Percentiles rank a stretch among this genome's conserved stretches.
Evolutionary conservation across 345 rosid genomes (phyloP).

Genomic region (Pistacia integerrima): DNA sequence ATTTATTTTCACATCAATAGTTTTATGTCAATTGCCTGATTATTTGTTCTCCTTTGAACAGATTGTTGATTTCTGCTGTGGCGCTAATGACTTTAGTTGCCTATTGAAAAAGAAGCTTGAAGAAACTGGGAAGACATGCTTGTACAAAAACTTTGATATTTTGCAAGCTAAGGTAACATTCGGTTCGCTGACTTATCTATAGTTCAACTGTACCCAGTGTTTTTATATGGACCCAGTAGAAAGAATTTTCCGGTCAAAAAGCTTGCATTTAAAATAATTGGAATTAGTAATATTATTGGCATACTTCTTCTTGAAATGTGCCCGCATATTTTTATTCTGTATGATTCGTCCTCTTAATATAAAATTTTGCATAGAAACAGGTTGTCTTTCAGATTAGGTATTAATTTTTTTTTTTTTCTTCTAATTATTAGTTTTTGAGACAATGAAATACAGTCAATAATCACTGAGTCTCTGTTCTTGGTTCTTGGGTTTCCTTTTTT

Average conservation of each 20-base stretch:
- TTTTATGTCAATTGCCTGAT: not conserved
- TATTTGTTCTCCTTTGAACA: slow-evolving; percentile 38
- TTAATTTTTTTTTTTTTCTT: not conserved
- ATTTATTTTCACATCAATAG: not conserved
- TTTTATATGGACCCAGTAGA: too few species aligned
- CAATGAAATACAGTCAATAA: slow-evolving; percentile 3
- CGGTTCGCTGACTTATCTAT: not conserved
- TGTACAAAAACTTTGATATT: slow-evolving; percentile 71
- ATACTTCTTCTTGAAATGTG: too few species aligned
- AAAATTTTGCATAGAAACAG: not conserved
- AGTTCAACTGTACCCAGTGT: not conserved
- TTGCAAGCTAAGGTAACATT: slow-evolving; percentile 71
- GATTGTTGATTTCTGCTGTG: slow-evolving; percentile 97
- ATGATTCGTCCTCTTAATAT: not conserved
- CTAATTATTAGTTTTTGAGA: not conserved
- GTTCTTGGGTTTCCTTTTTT: not conserved
- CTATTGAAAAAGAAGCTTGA: slow-evolving; percentile 80
- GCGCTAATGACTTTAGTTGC: slow-evolving; percentile 91
- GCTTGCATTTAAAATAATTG: not conserved
- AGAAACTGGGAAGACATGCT: slow-evolving; percentile 82
- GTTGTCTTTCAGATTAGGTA: not conserved
- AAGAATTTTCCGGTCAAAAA: not conserved
- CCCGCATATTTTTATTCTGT: not conserved
- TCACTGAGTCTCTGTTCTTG: not conserved
- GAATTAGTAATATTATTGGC: not conserved